A percentile compares a stretch with the other conserved stretches of the same genome.
Conservation (phyloP, 2,329 filamentous ascomycete species). For the Penicillium sp. region DNA sequence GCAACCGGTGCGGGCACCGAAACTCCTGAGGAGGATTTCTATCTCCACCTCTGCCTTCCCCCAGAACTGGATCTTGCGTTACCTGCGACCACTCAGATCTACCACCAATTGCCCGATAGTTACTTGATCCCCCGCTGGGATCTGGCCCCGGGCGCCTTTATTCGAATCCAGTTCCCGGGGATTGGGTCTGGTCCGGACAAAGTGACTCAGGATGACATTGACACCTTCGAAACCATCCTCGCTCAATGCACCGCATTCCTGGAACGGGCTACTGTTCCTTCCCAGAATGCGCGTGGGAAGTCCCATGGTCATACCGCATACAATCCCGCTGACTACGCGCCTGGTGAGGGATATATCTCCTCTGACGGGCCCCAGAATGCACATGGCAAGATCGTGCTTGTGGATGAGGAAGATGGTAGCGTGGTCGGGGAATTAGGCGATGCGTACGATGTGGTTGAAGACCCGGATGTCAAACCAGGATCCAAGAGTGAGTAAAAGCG, state of each 20-base stretch:
- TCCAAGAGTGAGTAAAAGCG: slow-evolving; percentile 71
- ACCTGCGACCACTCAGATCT: slow-evolving; percentile 94
- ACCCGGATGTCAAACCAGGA: slow-evolving; percentile 73
- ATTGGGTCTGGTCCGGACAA: slow-evolving; percentile 63
- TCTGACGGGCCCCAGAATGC: slow-evolving; percentile 31
- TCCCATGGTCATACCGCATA: slow-evolving; percentile 52
- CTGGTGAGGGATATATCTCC: slow-evolving; percentile 73
- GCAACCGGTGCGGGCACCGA: slow-evolving; percentile 57
- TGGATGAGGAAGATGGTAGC: slow-evolving; percentile 95
- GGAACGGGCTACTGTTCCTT: slow-evolving; percentile 73
- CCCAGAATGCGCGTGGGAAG: slow-evolving; percentile 26
- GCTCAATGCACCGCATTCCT: slow-evolving; percentile 97
- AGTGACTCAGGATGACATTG: slow-evolving; percentile 83
- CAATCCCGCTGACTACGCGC: slow-evolving; percentile 76
- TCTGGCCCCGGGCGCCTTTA: slow-evolving; percentile 86
- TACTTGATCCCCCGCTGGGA: slow-evolving; percentile 97
- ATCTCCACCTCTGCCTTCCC: slow-evolving; percentile 90
- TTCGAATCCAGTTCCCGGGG: slow-evolving; percentile 83
- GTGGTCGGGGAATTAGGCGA: slow-evolving; percentile 89
- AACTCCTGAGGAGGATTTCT: slow-evolving; percentile 81
- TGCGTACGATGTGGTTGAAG: slow-evolving; percentile 76
- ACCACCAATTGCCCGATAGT: slow-evolving; percentile 87
- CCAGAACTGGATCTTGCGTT: slow-evolving; percentile 92
- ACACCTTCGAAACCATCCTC: slow-evolving; percentile 95
- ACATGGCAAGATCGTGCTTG: slow-evolving; percentile 79